Conservation (phyloP, 164 flowering plant species). For the Vitis labrusca region DNA sequence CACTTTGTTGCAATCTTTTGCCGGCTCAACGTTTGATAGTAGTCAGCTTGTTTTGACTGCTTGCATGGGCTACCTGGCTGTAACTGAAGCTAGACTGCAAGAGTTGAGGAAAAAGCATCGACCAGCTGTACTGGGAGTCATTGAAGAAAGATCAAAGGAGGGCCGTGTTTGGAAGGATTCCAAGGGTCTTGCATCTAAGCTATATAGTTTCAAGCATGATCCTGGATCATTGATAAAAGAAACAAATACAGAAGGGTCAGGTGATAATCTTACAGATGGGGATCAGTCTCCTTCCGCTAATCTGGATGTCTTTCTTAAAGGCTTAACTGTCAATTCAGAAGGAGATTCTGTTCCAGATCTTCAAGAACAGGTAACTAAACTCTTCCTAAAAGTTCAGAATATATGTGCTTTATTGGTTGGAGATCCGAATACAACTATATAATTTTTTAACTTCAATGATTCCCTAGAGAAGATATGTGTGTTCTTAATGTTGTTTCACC, state of each 20-base stretch:
- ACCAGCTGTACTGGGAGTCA: slow-evolving; percentile 55
- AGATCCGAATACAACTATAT: too few relatives aligned
- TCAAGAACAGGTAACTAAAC: slow-evolving; percentile 70
- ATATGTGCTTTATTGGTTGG: too few relatives aligned
- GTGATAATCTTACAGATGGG: slow-evolving; percentile 22
- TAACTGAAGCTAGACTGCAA: slow-evolving; percentile 67
- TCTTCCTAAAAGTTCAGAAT: too few relatives aligned
- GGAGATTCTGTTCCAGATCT: slow-evolving; percentile 66
- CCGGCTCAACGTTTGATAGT: slow-evolving; percentile 97
- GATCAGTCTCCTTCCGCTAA: slow-evolving; percentile 31
- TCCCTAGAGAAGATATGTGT: too few relatives aligned
- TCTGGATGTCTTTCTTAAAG: slow-evolving; percentile 45
- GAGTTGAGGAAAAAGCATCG: slow-evolving; percentile 78
- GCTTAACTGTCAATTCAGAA: slow-evolving; percentile 42
- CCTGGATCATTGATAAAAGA: slow-evolving; percentile 38
- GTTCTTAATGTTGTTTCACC: too few relatives aligned
- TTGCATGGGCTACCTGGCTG: slow-evolving; percentile 84
- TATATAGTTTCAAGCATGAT: slow-evolving; percentile 78
- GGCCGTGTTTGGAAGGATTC: slow-evolving; percentile 62
- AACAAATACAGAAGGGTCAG: slow-evolving; percentile 27
- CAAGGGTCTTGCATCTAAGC: slow-evolving; percentile 73
- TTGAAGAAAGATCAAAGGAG: slow-evolving; percentile 77
- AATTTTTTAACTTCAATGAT: too few relatives aligned
- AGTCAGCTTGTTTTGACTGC: slow-evolving; percentile 98
- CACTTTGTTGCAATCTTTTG: slow-evolving; percentile 81